These are phyloP conservation scores for Grammothele lineata DNA, from an alignment of 768 basidiomycete species.

Conservation along the genomic window DNA sequence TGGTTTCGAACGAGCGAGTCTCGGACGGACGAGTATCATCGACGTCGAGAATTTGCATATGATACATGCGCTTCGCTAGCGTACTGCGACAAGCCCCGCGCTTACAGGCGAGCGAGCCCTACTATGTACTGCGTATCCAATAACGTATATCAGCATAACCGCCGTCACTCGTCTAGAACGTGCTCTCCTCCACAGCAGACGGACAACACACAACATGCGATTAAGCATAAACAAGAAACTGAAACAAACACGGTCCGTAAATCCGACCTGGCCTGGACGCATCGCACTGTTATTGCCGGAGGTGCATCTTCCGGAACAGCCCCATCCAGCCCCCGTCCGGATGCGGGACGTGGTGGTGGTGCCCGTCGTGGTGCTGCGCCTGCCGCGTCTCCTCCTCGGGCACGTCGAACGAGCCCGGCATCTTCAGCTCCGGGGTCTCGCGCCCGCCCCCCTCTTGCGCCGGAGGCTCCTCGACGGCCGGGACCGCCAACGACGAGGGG, in stretches of 20 bases:
- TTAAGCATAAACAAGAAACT: too few species aligned
- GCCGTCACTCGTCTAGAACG: too few species aligned
- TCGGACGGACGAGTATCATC: too few species aligned
- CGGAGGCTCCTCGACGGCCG: background rate
- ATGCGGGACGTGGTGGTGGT: constrained; percentile 9
- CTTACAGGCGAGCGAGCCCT: background rate
- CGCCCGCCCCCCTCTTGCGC: constrained; percentile 2
- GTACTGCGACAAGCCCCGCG: background rate
- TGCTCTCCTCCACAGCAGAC: too few species aligned
- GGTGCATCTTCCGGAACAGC: constrained; percentile 16
- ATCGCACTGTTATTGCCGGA: constrained; percentile 13
- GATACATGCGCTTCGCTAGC: too few species aligned
- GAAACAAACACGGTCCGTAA: too few species aligned
- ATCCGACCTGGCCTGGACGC: too few species aligned
- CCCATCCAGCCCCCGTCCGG: constrained; percentile 13
- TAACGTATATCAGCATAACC: too few species aligned
- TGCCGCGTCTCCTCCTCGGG: constrained; percentile 1
- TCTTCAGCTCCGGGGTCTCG: constrained; percentile 27
- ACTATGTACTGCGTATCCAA: too few species aligned
- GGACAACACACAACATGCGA: too few species aligned
- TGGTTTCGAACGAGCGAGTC: too few species aligned
- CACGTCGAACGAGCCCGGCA: constrained; percentile 51
- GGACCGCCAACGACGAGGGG: background rate
- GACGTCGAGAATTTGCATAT: too few species aligned
- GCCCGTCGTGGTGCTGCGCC: constrained; percentile 1